Conservation (phyloP, 495 filamentous ascomycete species). For the Terfezia claveryi region DNA sequence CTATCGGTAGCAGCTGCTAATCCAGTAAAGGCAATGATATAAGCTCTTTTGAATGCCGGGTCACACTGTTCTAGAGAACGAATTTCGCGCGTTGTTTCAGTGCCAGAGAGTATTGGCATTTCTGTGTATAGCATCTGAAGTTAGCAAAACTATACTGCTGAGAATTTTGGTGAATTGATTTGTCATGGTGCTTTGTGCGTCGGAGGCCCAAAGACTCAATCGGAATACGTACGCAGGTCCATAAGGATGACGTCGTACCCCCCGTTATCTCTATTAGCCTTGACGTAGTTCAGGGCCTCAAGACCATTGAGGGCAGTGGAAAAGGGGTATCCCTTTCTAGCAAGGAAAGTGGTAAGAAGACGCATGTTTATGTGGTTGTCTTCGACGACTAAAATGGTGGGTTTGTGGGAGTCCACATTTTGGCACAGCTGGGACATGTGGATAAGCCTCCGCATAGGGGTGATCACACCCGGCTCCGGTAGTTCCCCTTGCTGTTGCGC, state of each 20-base stretch:
- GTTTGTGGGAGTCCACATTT: too few species aligned
- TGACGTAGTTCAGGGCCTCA: constrained; percentile 33
- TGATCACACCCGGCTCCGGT: too few species aligned
- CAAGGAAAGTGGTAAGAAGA: constrained; percentile 31
- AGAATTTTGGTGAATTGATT: too few species aligned
- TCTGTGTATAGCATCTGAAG: constrained; percentile 19
- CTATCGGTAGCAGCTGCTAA: constrained; percentile 40
- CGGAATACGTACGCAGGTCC: constrained; percentile 14
- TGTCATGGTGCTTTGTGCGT: too few species aligned
- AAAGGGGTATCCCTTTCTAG: constrained; percentile 29
- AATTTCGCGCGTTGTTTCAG: constrained; percentile 40
- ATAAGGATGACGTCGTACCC: constrained; percentile 27
- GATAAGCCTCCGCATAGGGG: too few species aligned
- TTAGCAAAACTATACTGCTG: too few species aligned
- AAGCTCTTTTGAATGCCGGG: constrained; percentile 14
- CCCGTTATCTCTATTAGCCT: background rate
- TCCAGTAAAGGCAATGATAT: constrained; percentile 51
- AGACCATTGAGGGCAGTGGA: constrained; percentile 36
- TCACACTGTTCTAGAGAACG: constrained; percentile 32
- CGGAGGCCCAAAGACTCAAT: too few species aligned
- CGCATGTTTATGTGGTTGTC: constrained; percentile 27
- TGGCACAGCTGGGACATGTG: too few species aligned
- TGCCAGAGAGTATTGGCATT: constrained; percentile 53
- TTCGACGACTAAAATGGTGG: constrained; percentile 23
- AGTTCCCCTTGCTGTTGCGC: too few species aligned